Evolutionary conservation across 2,329 filamentous ascomycete genomes (phyloP), one percentile per base, ranked within the genome.

Genomic region (Trichoderma afroharzianum): DNA sequence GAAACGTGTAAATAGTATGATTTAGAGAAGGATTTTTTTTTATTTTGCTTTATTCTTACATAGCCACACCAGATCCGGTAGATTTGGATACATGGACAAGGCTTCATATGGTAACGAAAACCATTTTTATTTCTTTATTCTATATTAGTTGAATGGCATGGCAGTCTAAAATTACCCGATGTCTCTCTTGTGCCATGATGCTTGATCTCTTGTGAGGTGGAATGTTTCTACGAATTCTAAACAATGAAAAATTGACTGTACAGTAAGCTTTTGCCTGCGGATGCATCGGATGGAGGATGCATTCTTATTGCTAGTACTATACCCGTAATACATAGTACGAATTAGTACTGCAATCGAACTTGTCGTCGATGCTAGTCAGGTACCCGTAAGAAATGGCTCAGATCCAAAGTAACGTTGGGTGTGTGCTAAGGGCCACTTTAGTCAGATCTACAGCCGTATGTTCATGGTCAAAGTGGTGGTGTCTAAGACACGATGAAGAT

Each of bases 1-100:
- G 58, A 62, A 63, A 70, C 59, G 59, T 70, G 68, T 70, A 70
- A 63, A 70, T 70, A 70, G 68, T 70, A 63, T 68, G 69, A 68
- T 71, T 71, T 71, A 68, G 62, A 68, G 61, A 28, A 58, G 24
- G 62, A 18, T 33, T 61, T 47, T 68, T 67, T 28, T 11, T 68
- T 67, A 21, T 11, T 47, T 71, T 67, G 69, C 61, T 67, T 71
- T 67, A 67, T 71, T 71, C 53, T 59, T 69, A 61, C 36, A 61
- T 67, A 69, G 66, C 66, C 39, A 26, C 21, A 53, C 53, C 57
- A 36, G 53, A n/a, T 71, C 63, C 53, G 50, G 11, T 71, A 70
- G 68, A 70, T 39, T 70, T 63, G 58, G 68, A 55, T 55, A 28
- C 24, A 30, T 30, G 47, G 68, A 68, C 50, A 30, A 55, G 68